Evolutionary conservation across 371 early-diverging fungal species (phyloP), one percentile per base, ranked within the genome.

Genomic region (Actinomucor elegans): DNA sequence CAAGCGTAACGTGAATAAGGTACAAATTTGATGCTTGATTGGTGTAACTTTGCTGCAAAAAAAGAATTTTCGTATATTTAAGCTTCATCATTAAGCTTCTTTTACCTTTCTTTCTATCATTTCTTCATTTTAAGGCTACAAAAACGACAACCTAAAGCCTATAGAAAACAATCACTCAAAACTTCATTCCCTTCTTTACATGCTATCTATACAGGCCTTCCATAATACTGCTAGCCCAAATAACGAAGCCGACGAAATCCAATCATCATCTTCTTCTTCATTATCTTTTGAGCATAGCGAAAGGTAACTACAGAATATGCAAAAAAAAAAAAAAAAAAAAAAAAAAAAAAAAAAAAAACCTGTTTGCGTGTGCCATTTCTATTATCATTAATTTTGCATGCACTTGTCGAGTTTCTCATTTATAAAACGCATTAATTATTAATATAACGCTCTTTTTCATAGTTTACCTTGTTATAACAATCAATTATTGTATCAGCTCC

Each of bases 201-300:
- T 57, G 57, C 15, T 49, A 17, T 50, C 43, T 21, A 35, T 43
- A 36, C 44, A 34, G 20, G 29, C 50, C 28, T 44, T 35, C 12
- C 15, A 49, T 11, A 57, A 23, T 31, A 35, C 31, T 32, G 23
- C 20, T 33, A n/a, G n/a, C n/a, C n/a, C 18, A 23, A 48, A 4
- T 11, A 26, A 34, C 26, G 53, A 43, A 44, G 32, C 35, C 20
- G 53, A 52, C 35, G 36, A 52, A 28, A 52, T 36, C 3, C 28
- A 52, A 28, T 52, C 53, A 15, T 52, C 44, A 10, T 43, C 51
- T 24, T 51, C 49, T 37, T 49, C 53, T 14, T 27, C 35, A 23
- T 23, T 42, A 27, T 52, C 53, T 9, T 28, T 52, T 23, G 48
- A 48, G 10, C 34, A 34, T 12, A 21, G 34, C 35, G 35, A 48